Evolutionary conservation across 352 stramenopile genomes (phyloP).

Genomic region (Globisporangium emineosum): DNA sequence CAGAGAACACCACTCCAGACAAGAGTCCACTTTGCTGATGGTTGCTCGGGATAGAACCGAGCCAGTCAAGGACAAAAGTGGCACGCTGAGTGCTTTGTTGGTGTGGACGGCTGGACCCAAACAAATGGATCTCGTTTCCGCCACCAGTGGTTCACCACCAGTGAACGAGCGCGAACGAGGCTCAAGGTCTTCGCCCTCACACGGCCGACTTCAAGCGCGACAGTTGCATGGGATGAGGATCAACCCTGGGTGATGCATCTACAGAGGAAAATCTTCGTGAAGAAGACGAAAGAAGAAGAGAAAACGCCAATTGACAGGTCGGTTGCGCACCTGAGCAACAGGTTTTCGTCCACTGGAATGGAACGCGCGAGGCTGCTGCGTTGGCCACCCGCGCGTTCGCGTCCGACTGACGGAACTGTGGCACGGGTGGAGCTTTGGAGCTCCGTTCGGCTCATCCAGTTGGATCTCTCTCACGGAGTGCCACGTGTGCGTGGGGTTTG

Average conservation of each 20-base stretch:
- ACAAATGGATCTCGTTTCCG: no score
- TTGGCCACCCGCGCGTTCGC: background rate
- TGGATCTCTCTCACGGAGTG: background rate
- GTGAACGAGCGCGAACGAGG: no score
- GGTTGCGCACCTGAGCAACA: background rate
- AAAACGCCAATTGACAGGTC: background rate
- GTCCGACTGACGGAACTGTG: background rate
- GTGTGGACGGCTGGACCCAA: no score
- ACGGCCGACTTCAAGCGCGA: background rate
- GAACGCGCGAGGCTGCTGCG: background rate
- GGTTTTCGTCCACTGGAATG: background rate
- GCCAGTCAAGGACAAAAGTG: no score
- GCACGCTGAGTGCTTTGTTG: no score
- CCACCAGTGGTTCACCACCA: no score
- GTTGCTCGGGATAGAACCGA: no score
- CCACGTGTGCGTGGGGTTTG: no score
- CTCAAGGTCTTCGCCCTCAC: background rate
- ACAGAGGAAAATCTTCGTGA: background rate
- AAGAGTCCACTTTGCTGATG: no score
- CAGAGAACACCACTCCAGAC: no score
- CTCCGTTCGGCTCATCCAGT: background rate
- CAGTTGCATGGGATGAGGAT: no score
- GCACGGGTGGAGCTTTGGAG: background rate
- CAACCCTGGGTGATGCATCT: background rate
- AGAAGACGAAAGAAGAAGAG: background rate